Conservation (phyloP, 148 eudicot genomes). For the Spergularia marina region DNA sequence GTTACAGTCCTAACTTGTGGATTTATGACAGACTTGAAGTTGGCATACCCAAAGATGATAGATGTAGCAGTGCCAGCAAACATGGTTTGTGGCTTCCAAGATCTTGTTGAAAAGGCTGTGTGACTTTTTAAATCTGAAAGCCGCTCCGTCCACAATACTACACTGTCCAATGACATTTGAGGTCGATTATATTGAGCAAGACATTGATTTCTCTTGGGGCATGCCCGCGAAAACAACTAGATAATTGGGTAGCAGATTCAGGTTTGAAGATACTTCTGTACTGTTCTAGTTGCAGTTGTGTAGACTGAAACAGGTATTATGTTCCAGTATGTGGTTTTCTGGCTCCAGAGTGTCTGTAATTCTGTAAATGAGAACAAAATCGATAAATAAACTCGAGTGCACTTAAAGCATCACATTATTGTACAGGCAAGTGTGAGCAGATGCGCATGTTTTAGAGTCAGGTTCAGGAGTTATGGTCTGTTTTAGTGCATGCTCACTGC, state of each 20-base stretch:
- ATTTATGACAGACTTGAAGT: slow-evolving; percentile 60
- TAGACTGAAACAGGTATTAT: too few species aligned
- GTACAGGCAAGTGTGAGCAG: too few species aligned
- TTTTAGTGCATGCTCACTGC: too few species aligned
- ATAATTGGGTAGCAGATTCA: neutral
- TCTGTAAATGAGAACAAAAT: too few species aligned
- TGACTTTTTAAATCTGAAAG: neutral
- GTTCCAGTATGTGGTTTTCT: too few species aligned
- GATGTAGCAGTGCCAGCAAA: slow-evolving; percentile 92
- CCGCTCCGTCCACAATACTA: neutral
- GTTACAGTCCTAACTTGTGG: slow-evolving; percentile 5
- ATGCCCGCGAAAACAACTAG: neutral
- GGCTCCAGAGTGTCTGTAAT: too few species aligned
- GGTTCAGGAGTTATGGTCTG: too few species aligned
- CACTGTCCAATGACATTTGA: neutral
- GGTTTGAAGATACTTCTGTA: too few species aligned
- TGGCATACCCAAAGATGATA: slow-evolving; percentile 91
- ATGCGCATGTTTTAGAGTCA: too few species aligned
- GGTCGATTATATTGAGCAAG: neutral
- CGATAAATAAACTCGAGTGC: too few species aligned
- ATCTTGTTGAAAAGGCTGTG: slow-evolving; percentile 28
- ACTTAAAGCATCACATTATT: too few species aligned
- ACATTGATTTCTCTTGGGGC: neutral
- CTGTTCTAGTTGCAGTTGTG: too few species aligned
- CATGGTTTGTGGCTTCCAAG: slow-evolving; percentile 90